Conservation (phyloP, 345 rosid species). For the Salix exigua region DNA sequence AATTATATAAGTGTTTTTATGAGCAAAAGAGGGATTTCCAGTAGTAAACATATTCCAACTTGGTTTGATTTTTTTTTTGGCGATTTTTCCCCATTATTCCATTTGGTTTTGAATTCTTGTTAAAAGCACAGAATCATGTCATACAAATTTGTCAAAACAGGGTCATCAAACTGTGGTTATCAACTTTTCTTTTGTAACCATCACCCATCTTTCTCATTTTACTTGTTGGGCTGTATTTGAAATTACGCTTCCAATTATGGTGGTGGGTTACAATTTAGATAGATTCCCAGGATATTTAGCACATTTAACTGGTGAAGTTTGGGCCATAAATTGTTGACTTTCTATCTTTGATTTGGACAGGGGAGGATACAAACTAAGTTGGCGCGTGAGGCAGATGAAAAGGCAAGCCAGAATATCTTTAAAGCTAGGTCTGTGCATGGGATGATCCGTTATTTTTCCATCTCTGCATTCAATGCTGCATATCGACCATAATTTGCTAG, state of each 20-base stretch:
- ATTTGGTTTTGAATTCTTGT: too few relatives aligned
- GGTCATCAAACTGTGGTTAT: background rate
- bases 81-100: too few relatives aligned
- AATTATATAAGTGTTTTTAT: too few relatives aligned
- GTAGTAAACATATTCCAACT: too few relatives aligned
- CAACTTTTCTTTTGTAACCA: background rate
- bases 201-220: background rate
- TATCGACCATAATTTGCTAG: slow-evolving; percentile 18
- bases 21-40: too few relatives aligned
- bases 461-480: background rate
- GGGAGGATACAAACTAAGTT: slow-evolving; percentile 49
- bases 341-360: slow-evolving; percentile 34
- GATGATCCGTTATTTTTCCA: background rate
- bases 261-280: background rate
- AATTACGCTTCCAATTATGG: background rate
- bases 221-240: background rate
- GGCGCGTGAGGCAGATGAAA: slow-evolving; percentile 74
- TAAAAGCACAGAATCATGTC: too few relatives aligned
- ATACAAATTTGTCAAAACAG: too few relatives aligned
- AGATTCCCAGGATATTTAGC: slow-evolving; percentile 2
- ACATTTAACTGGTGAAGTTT: background rate
- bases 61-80: too few relatives aligned
- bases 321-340: slow-evolving; percentile 8
- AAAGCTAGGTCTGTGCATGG: slow-evolving; percentile 59
- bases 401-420: slow-evolving; percentile 84